Evolutionary conservation across 1,284 basidiomycete genomes (phyloP), one percentile per base, ranked within the genome.

Genomic region (Cutaneotrichosporon mucoides): DNA sequence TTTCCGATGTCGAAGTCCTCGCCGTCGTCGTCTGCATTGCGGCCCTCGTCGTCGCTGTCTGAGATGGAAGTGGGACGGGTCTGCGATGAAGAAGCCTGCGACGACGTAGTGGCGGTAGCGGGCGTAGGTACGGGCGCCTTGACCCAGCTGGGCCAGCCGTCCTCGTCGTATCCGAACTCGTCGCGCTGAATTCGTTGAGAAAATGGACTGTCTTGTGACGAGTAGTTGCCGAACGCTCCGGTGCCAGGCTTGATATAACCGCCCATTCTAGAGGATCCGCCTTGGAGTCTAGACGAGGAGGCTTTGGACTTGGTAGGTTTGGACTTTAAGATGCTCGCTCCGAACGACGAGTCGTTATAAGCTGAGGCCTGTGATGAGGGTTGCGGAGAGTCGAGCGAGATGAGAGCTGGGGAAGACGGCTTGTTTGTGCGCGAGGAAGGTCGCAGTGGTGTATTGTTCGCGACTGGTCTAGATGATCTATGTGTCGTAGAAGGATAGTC

Each of bases 1-100:
- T 62, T 58, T n/a, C 66, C 65, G 16, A 78, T 57, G 58, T 78
- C 67, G 53, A 76, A 78, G 3, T 57, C 63, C 48, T 78, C 76
- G 11, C 66, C 57, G 2, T 63, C 65, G 6, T 64, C 61, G 8
- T 68, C 69, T 38, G 66, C 68, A 12, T 64, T 64, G 24, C 57
- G n/a, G 3, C 49, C 36, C 9, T 40, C 36, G 7, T 51, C 35
- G 34, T 37, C 48, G 35, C 13, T 38, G 10, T 50, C 36, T 38
- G 37, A 38, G 37, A 6, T 11, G 37, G 37, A 38, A 38, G 37
- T 38, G 34, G 33, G 34, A 10, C 33, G 33, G 34, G 46, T 34
- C 15, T 46, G 7, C 5, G 34, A 16, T 13, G 46, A 47, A 12
- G 24, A 5, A 33, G 34, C 4, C 4, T 5, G 5, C 13, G 34